These are phyloP conservation scores for Clavaria fumosa DNA, from an alignment of 768 basidiomycete species.

Conservation along the genomic window DNA sequence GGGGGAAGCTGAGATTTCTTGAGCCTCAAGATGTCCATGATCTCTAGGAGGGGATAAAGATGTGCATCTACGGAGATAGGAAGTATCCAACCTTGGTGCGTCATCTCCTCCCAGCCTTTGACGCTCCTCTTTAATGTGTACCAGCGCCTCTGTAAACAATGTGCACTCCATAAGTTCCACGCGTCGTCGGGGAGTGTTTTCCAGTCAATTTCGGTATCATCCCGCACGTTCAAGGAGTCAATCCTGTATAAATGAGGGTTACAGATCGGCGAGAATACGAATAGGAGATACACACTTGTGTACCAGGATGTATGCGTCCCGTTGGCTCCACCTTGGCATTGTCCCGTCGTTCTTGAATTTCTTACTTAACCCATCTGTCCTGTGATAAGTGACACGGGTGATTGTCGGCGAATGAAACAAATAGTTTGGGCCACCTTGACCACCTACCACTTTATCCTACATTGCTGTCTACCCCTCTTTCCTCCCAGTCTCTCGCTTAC, in stretches of 20 bases:
- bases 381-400: slow-evolving; percentile 13
- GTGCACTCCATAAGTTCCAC: slow-evolving; percentile 80
- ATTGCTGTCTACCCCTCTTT: slow-evolving; percentile 64
- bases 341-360: slow-evolving; percentile 57
- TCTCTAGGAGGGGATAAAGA: slow-evolving; percentile 30
- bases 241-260: slow-evolving; percentile 29
- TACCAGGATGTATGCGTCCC: slow-evolving; percentile 67
- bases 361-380: slow-evolving; percentile 66
- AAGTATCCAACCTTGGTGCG: slow-evolving; percentile 43
- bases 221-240: slow-evolving; percentile 54
- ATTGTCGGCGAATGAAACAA: background rate
- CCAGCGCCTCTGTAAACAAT: slow-evolving; percentile 68
- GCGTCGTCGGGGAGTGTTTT: slow-evolving; percentile 54
- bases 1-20: slow-evolving; percentile 48
- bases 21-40: slow-evolving; percentile 64
- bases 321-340: slow-evolving; percentile 56
- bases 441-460: slow-evolving; percentile 77
- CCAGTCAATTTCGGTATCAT: slow-evolving; percentile 82
- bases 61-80: slow-evolving; percentile 1
- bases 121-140: slow-evolving; percentile 62
- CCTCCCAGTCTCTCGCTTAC: slow-evolving; percentile 69
- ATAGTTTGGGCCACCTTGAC: no score
- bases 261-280: slow-evolving; percentile 2
- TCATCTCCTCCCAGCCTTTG: slow-evolving; percentile 68
- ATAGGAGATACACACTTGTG: slow-evolving; percentile 46